Conservation (phyloP, 208 protist species). For the Sergeia podlipaevii region DNA sequence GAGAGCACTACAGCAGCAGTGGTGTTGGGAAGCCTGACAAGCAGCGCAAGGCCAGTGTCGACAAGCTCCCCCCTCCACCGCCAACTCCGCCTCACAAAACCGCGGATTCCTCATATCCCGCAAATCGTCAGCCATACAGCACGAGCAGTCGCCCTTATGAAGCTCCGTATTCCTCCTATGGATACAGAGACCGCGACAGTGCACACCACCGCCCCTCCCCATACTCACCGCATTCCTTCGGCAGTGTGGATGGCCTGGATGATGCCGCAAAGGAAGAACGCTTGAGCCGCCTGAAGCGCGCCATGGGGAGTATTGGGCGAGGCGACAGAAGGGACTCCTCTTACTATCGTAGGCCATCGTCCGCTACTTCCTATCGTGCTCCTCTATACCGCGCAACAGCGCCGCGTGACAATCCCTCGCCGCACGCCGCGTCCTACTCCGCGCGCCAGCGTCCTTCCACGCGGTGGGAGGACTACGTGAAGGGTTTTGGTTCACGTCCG, state of each 20-base stretch:
- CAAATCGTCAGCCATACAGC: not conserved
- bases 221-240: not conserved
- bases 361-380: not conserved
- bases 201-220: too few species aligned
- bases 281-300: too few species aligned
- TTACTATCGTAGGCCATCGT: not conserved
- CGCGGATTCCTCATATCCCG: not conserved
- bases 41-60: not conserved
- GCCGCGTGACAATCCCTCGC: not conserved
- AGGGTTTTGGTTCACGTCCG: too few species aligned
- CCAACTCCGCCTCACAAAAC: not conserved
- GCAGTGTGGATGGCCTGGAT: too few species aligned
- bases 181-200: too few species aligned
- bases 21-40: too few species aligned
- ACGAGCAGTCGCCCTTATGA: not conserved
- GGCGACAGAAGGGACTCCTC: too few species aligned
- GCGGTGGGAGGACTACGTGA: constrained; percentile 35
- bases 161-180: not conserved
- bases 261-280: too few species aligned
- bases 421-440: not conserved
- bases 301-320: too few species aligned
- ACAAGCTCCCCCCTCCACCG: not conserved
- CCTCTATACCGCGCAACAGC: not conserved
- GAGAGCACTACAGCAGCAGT: not conserved
- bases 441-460: constrained; percentile 20